A percentile compares a stretch with the other conserved stretches of the same genome.
These are phyloP conservation scores for Tricholoma furcatifolium DNA, from an alignment of 768 basidiomycete species.

Conservation along the genomic window DNA sequence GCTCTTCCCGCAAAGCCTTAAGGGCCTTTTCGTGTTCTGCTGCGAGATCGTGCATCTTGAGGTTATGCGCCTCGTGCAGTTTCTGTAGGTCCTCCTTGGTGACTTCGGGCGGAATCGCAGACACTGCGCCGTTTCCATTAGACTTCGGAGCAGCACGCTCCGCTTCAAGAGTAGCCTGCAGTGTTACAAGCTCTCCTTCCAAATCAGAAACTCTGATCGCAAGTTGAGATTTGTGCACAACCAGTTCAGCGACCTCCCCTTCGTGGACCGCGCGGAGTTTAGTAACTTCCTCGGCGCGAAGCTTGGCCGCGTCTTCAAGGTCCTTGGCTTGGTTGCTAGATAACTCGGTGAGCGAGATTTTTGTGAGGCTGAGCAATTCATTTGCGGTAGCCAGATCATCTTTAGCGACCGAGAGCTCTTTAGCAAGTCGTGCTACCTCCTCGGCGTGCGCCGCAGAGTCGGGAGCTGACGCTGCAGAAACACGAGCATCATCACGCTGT, in stretches of 20 bases:
- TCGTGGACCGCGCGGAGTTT: slow-evolving; percentile 60
- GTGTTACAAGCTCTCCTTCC: slow-evolving; percentile 73
- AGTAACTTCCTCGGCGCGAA: slow-evolving; percentile 69
- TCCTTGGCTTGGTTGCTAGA: slow-evolving; percentile 68
- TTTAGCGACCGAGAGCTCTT: slow-evolving; percentile 60
- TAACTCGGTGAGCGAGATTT: slow-evolving; percentile 68
- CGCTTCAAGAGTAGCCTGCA: slow-evolving; percentile 53
- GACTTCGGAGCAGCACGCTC: slow-evolving; percentile 51
- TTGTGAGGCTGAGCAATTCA: slow-evolving; percentile 67
- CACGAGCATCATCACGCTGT: slow-evolving; percentile 65
- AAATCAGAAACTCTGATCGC: slow-evolving; percentile 65
- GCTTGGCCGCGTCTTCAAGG: slow-evolving; percentile 71
- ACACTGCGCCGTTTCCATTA: slow-evolving; percentile 45
- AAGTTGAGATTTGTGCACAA: slow-evolving; percentile 62
- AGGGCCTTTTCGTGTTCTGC: slow-evolving; percentile 62
- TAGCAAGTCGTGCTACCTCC: slow-evolving; percentile 53
- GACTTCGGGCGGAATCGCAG: slow-evolving; percentile 47
- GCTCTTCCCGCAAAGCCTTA: slow-evolving; percentile 51
- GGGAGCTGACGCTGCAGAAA: slow-evolving; percentile 38
- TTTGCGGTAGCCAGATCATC: slow-evolving; percentile 67
- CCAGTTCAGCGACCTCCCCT: slow-evolving; percentile 55
- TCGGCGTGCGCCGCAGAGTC: slow-evolving; percentile 47
- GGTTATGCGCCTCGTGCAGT: slow-evolving; percentile 82
- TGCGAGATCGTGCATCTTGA: slow-evolving; percentile 73
- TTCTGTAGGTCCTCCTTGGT: slow-evolving; percentile 76